Percentiles rank a stretch among this genome's conserved stretches.
These are phyloP conservation scores for Epicoccum nigrum DNA, from an alignment of 2,329 filamentous ascomycete genomes.

Conservation along the genomic window DNA sequence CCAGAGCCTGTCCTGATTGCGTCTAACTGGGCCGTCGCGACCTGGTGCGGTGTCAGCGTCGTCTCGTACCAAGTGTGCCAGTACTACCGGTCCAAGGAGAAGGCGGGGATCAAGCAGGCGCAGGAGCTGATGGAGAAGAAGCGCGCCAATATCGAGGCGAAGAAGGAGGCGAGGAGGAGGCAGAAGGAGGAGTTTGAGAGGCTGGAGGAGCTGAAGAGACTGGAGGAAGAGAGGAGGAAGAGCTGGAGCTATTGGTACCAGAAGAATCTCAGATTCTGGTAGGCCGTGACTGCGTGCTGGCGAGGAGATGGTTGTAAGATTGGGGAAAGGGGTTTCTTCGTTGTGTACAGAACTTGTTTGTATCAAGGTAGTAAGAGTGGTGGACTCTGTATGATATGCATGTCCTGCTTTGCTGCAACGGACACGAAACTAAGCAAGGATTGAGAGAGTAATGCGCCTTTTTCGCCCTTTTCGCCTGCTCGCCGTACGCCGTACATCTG, in stretches of 20 bases:
- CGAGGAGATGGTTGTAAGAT: neutral
- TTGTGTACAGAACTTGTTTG: slow-evolving; percentile 31
- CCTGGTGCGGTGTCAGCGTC: slow-evolving; percentile 73
- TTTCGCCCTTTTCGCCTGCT: neutral
- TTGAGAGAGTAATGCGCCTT: slow-evolving; percentile 1
- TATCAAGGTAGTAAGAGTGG: slow-evolving; percentile 18
- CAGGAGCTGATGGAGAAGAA: slow-evolving; percentile 81
- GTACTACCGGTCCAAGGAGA: slow-evolving; percentile 73
- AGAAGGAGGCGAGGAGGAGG: slow-evolving; percentile 52
- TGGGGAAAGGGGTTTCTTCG: slow-evolving; percentile 2
- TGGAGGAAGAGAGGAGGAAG: slow-evolving; percentile 44
- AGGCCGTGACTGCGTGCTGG: slow-evolving; percentile 2
- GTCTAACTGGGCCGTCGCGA: slow-evolving; percentile 84
- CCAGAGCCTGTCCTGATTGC: slow-evolving; percentile 67
- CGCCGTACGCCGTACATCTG: slow-evolving; percentile 17
- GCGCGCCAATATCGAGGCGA: slow-evolving; percentile 58
- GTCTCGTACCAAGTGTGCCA: slow-evolving; percentile 85
- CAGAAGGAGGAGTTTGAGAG: slow-evolving; percentile 52
- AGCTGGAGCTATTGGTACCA: slow-evolving; percentile 46
- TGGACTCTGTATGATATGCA: slow-evolving; percentile 20
- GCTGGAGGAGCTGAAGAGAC: slow-evolving; percentile 31
- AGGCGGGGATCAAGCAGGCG: slow-evolving; percentile 81
- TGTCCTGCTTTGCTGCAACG: no score
- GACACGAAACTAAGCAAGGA: no score
- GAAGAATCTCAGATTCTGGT: slow-evolving; percentile 48